Base-by-base conservation (phyloP, 2,329 filamentous ascomycete species). In the Ophioceras dolichostomum region DNA sequence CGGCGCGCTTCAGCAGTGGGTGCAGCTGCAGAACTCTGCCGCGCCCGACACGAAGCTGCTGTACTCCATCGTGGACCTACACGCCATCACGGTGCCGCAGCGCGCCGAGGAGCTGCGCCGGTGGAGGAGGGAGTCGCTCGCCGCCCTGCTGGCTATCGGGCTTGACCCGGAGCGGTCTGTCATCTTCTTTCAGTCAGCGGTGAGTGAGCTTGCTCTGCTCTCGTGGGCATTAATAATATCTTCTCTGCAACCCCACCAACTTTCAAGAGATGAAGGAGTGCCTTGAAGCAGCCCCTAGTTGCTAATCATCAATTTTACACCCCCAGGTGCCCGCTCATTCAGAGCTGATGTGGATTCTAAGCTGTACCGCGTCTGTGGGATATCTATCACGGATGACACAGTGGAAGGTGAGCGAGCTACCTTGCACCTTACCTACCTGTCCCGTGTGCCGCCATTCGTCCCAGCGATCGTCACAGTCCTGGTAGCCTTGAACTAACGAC, bases 301-400 rank as follows among this genome's bases (percentile, higher is more conserved):
- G n/a, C n/a, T n/a, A n/a, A n/a, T 22, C 20, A 12, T 2, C n/a
- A 30, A 30, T 36, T 36, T 31, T 30, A 20, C 29, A 2, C 39
- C 41, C 41, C 20, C 33, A 84, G 76, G 78, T 88, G 2, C 67
- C 77, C 14, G 78, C 79, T 33, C 91, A 96, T 60, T 65, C 83
- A 4, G 88, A 96, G 58, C 69, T 98, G 44, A 94, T 94, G 83
- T 98, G 91, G 91, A 87, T 96, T 52, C 62, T 98, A 43, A 89
- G 85, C 53, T 95, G 88, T 47, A 83, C 83, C 37, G 84, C 91
- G 18, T 89, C 84, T 5, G 87, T 91, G 58, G 91, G 91, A 28
- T 94, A 94, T 59, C 65, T 98, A n/a, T 82, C 82, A 9, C 72
- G 91, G n/a, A 98, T 98, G 91, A 96, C 91, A 20, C 91, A 96